Evolutionary conservation across 805 yeast genomes (phyloP), one percentile per base, ranked within the genome.

Genomic region (Metschnikowia sp.): DNA sequence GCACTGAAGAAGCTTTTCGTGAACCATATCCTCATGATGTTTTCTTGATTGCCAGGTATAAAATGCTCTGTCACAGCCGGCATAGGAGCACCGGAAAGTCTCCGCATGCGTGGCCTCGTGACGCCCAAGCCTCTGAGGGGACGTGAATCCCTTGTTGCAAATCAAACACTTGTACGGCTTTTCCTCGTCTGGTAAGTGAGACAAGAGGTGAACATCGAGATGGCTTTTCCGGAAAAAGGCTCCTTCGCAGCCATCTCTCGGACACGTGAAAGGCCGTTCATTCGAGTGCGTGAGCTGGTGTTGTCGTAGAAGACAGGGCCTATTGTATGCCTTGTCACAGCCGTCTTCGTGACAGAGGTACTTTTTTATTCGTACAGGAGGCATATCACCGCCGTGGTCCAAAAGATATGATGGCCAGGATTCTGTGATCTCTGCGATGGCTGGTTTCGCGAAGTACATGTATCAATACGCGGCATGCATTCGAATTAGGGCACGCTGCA

Each of bases 251-350:
- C 64, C 70, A 2, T 65, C 62, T 12, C 69, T 70, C 6, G 71
- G 66, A 64, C 97, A 87, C 33, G 63, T 64, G 59, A 78, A 90
- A 0, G 96, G 96, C 49, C 95, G 76, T 53, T 86, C 92, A 52
- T 81, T 79, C 4, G 89, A 80, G 64, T 90, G 97, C 1, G 90
- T 74, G 54, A 90, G 75, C 62, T 75, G 68, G 65, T 90, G 99
- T 58, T 88, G 96, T 32, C 84, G 87, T 42, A 94, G 70, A 10
- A 89, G 72, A 1, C 95, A 83, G 0, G 97, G 97, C 41, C 92
- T 75, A 6, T 86, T 70, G 58, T 89, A 92, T 1, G 86, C 77
- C 63, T 89, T 92, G 30, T 68, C 77, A 59, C 98, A 94, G 3
- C 78, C 84, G 6, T 72, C 77, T 49, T 72, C 77, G 15, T 75